A percentile compares a stretch with the other conserved stretches of the same genome.
These are phyloP conservation scores for Alternaria brassicicola DNA, from an alignment of 2,329 filamentous ascomycete genomes.

Conservation along the genomic window DNA sequence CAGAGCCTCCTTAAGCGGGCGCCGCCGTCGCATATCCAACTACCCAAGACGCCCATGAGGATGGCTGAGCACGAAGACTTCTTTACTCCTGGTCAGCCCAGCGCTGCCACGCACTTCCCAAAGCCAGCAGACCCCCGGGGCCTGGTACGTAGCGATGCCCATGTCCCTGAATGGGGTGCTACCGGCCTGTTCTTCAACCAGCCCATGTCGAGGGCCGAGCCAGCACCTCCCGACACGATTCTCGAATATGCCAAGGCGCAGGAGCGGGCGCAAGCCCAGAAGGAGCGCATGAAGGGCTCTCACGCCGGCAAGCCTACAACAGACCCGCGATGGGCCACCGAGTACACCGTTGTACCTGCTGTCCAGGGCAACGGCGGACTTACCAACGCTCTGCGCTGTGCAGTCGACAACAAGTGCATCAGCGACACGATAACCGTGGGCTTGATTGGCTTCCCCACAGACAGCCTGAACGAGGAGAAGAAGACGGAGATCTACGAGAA, in stretches of 20 bases:
- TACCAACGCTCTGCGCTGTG: slow-evolving; percentile 83
- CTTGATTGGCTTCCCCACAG: slow-evolving; percentile 91
- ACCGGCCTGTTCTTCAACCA: slow-evolving; percentile 70
- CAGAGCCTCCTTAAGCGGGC: slow-evolving; percentile 51
- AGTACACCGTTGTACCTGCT: slow-evolving; percentile 82
- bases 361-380: slow-evolving; percentile 93
- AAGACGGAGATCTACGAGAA: slow-evolving; percentile 84
- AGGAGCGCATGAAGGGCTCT: slow-evolving; percentile 27
- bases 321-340: slow-evolving; percentile 65
- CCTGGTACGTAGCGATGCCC: slow-evolving; percentile 73
- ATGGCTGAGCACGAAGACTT: slow-evolving; percentile 51
- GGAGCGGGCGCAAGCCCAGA: slow-evolving; percentile 42
- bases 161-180: slow-evolving; percentile 76
- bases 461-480: slow-evolving; percentile 76
- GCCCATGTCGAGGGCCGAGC: slow-evolving; percentile 74
- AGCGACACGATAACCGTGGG: slow-evolving; percentile 88
- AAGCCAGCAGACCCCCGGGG: slow-evolving; percentile 56
- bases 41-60: slow-evolving; percentile 52
- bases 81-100: slow-evolving; percentile 53
- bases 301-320: slow-evolving; percentile 38
- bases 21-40: slow-evolving; percentile 30
- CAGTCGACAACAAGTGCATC: slow-evolving; percentile 70
- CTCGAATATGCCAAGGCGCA: slow-evolving; percentile 67
- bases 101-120: slow-evolving; percentile 60
- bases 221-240: slow-evolving; percentile 76